Evolutionary conservation across 2,329 filamentous ascomycete genomes (phyloP).

Genomic region (Neofusicoccum parvum): DNA sequence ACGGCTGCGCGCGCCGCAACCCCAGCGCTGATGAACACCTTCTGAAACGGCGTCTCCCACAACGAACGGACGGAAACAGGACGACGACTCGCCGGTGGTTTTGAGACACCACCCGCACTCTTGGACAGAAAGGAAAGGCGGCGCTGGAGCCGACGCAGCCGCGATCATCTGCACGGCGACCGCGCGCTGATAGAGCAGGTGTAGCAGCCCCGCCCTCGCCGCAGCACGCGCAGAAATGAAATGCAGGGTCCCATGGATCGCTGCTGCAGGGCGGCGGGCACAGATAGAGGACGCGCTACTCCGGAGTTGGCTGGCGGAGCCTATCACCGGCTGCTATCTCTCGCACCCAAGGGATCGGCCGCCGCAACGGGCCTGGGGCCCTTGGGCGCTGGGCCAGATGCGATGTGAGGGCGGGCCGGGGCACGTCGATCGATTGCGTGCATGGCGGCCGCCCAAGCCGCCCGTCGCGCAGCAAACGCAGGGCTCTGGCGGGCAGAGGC

Average conservation of each 20-base stretch:
- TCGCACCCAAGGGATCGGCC: background rate
- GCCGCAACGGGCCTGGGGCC: background rate
- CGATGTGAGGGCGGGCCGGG: conserved; percentile 2
- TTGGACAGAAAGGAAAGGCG: background rate
- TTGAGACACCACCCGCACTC: conserved; percentile 9
- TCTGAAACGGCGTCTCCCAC: background rate
- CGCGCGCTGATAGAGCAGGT: background rate
- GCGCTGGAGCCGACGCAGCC: conserved; percentile 1
- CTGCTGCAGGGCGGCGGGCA: conserved; percentile 3
- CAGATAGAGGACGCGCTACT: conserved; percentile 1
- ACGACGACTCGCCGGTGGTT: background rate
- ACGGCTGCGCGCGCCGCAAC: background rate
- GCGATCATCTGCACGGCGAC: conserved; percentile 12
- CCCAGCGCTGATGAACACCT: background rate
- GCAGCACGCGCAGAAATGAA: conserved; percentile 16
- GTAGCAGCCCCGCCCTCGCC: background rate
- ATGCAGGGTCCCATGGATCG: conserved; percentile 22
- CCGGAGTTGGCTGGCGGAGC: background rate
- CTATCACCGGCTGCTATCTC: conserved; percentile 4
- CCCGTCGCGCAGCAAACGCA: conserved; percentile 19
- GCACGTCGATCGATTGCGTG: conserved; percentile 12
- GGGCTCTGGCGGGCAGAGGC: background rate
- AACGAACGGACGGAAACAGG: background rate
- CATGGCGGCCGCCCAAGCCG: conserved; percentile 18
- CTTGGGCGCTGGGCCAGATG: conserved; percentile 2